Percentiles rank a stretch among this genome's conserved stretches.
Conservation (phyloP, 306 rosid species). For the Inga laurina region DNA sequence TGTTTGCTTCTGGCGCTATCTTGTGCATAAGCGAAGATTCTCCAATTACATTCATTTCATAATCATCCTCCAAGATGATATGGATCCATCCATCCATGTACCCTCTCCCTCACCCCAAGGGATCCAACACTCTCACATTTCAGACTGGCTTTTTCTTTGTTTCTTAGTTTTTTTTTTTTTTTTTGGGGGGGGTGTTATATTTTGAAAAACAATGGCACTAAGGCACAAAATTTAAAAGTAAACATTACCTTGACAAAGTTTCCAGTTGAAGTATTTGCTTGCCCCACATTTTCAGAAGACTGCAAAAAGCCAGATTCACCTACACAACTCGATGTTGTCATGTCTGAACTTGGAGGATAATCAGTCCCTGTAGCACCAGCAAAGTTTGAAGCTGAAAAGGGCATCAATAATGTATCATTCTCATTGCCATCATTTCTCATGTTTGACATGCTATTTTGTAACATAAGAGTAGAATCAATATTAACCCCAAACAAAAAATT, state of each 20-base stretch:
- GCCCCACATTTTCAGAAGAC: constrained; percentile 76
- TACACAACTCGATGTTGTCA: constrained; percentile 64
- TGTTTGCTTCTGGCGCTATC: not conserved
- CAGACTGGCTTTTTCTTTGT: not conserved
- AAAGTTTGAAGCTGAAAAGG: constrained; percentile 67
- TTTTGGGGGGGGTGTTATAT: not conserved
- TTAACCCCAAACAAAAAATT: constrained; percentile 82
- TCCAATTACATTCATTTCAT: not conserved
- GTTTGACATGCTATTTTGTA: constrained; percentile 69
- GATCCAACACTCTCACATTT: not conserved
- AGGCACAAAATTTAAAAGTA: not conserved
- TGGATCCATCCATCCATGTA: not conserved
- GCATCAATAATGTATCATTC: constrained; percentile 52
- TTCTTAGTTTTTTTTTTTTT: too few relatives aligned
- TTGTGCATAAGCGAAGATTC: not conserved
- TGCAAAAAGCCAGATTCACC: constrained; percentile 76
- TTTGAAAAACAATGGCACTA: not conserved
- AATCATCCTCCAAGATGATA: not conserved
- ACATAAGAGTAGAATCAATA: constrained; percentile 72
- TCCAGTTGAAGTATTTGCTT: constrained; percentile 60
- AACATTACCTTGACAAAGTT: constrained; percentile 80
- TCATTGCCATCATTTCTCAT: constrained; percentile 66
- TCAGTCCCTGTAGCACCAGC: constrained; percentile 60
- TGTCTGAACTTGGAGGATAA: constrained; percentile 63
- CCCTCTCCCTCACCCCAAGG: not conserved